Evolutionary conservation across 768 basidiomycete genomes (phyloP).

Genomic region (Nidularia pulvinata): DNA sequence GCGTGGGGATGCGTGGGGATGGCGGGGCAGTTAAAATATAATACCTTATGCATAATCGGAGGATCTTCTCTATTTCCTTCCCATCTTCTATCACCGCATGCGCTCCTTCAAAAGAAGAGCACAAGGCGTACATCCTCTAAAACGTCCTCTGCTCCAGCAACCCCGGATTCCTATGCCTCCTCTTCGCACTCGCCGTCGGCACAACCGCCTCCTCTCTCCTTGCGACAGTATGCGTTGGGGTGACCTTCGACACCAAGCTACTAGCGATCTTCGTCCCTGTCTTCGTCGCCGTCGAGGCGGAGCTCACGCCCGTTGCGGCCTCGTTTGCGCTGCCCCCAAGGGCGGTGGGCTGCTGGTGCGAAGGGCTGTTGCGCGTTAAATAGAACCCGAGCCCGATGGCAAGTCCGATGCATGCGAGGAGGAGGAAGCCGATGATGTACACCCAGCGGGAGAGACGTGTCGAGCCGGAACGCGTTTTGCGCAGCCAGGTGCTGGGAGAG

Average conservation of each 20-base stretch:
- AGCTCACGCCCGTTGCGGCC: slow-evolving; percentile 13
- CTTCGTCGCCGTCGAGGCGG: slow-evolving; percentile 9
- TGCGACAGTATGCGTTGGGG: slow-evolving; percentile 62
- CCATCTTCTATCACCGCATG: too few relatives aligned
- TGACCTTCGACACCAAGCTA: slow-evolving; percentile 39
- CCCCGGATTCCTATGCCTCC: not conserved
- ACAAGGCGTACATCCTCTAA: too few relatives aligned
- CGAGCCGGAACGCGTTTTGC: slow-evolving; percentile 54
- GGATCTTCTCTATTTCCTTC: not conserved
- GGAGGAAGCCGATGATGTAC: slow-evolving; percentile 62
- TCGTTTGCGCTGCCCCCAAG: slow-evolving; percentile 65
- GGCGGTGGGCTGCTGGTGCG: slow-evolving; percentile 53
- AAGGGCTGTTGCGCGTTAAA: slow-evolving; percentile 46
- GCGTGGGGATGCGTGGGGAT: too few relatives aligned
- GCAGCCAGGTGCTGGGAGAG: slow-evolving; percentile 59
- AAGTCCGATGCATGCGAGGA: slow-evolving; percentile 52
- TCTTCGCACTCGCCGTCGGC: not conserved
- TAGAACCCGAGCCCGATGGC: slow-evolving; percentile 64
- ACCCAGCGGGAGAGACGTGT: slow-evolving; percentile 65
- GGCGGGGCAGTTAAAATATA: too few relatives aligned
- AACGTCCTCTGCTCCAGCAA: not conserved
- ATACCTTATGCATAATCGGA: too few relatives aligned
- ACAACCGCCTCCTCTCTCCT: not conserved
- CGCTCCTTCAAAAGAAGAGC: too few relatives aligned
- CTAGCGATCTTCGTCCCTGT: slow-evolving; percentile 13